These are phyloP conservation scores for Fusarium brachygibbosum DNA, from an alignment of 2,329 filamentous ascomycete genomes.

Conservation along the genomic window DNA sequence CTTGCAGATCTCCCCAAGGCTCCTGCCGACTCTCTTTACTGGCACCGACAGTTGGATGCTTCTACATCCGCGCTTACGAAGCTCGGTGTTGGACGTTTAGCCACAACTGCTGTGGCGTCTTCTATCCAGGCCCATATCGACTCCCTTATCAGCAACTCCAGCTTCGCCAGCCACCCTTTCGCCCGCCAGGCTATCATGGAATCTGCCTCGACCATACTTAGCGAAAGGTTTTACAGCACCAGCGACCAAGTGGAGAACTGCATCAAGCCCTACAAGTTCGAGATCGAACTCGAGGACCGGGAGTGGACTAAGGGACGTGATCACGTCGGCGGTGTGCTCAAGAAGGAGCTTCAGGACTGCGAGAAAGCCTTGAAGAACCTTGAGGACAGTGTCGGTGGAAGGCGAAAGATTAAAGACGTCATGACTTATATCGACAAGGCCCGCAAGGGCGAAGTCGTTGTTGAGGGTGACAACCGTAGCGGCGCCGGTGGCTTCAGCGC, in stretches of 20 bases:
- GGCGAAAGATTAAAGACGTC: slow-evolving; percentile 88
- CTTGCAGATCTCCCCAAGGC: slow-evolving; percentile 86
- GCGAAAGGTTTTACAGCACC: slow-evolving; percentile 95
- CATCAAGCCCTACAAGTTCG: slow-evolving; percentile 98
- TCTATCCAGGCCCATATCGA: slow-evolving; percentile 90
- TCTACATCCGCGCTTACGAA: slow-evolving; percentile 93
- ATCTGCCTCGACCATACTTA: slow-evolving; percentile 88
- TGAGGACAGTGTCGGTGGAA: slow-evolving; percentile 83
- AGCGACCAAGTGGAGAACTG: slow-evolving; percentile 99
- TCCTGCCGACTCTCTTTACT: slow-evolving; percentile 86
- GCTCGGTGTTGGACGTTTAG: slow-evolving; percentile 90
- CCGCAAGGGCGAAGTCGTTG: slow-evolving; percentile 83
- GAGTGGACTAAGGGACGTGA: slow-evolving; percentile 91
- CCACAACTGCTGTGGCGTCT: slow-evolving; percentile 90
- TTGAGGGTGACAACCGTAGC: slow-evolving; percentile 85
- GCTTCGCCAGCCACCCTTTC: slow-evolving; percentile 91
- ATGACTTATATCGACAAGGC: slow-evolving; percentile 92
- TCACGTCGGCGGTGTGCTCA: slow-evolving; percentile 83
- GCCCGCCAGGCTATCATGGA: slow-evolving; percentile 93
- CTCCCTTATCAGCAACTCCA: slow-evolving; percentile 80
- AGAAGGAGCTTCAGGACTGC: slow-evolving; percentile 87
- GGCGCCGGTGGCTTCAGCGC: slow-evolving; percentile 96
- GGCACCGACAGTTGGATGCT: slow-evolving; percentile 94
- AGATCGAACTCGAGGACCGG: slow-evolving; percentile 91
- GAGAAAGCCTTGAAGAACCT: slow-evolving; percentile 82